Evolutionary conservation across 2,329 filamentous ascomycete genomes (phyloP).

Genomic region (Calonectria naviculata): DNA sequence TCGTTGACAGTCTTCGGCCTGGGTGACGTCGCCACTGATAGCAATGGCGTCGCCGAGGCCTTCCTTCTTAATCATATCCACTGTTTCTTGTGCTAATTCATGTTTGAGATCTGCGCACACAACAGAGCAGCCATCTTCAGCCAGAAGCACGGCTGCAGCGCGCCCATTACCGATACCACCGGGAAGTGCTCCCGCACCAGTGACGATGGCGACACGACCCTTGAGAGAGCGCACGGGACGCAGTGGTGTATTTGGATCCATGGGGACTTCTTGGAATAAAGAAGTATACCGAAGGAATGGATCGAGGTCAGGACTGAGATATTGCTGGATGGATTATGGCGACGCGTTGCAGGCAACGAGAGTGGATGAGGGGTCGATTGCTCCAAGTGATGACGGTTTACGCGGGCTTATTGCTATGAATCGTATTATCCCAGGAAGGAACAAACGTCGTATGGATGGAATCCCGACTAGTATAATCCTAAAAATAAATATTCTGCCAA

Average conservation of each 20-base stretch:
- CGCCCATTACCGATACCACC: constrained; percentile 71
- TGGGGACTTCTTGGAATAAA: neutral
- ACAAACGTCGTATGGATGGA: too few relatives aligned
- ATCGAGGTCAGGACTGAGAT: too few relatives aligned
- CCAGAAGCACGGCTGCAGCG: constrained; percentile 68
- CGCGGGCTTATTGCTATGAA: too few relatives aligned
- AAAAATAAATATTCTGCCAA: neutral
- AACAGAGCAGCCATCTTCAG: constrained; percentile 67
- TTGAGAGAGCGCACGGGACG: constrained; percentile 18
- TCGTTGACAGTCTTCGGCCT: constrained; percentile 60
- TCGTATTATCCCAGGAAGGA: too few relatives aligned
- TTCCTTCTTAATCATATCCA: constrained; percentile 58
- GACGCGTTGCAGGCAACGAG: too few relatives aligned
- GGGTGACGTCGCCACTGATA: constrained; percentile 65
- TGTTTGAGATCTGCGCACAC: constrained; percentile 67
- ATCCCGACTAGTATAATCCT: neutral
- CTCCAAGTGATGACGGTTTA: too few relatives aligned
- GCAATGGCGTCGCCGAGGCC: constrained; percentile 55
- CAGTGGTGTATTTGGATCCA: neutral
- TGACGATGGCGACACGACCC: constrained; percentile 63
- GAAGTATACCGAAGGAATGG: too few relatives aligned
- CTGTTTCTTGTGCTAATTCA: constrained; percentile 62
- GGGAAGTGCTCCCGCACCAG: constrained; percentile 66
- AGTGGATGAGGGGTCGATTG: too few relatives aligned
- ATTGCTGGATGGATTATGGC: too few relatives aligned